phyloP scores from a whole-genome alignment of 768 basidiomycete species.

The Candolleomyces aberdarensis region DNA sequence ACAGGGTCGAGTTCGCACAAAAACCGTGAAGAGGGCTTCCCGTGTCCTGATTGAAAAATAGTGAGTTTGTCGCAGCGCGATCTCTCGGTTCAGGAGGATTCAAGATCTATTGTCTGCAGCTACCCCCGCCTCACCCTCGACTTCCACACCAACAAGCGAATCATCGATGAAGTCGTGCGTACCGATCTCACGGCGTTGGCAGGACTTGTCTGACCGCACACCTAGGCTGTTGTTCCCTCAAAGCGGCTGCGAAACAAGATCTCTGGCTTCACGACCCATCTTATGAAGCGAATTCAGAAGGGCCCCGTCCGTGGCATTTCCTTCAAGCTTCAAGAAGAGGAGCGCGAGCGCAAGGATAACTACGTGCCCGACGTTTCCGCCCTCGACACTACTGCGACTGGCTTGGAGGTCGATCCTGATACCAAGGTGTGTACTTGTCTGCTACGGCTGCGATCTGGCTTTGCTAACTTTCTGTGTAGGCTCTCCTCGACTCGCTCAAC shows the following conservation, averaged over 20 bases:
- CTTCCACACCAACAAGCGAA: constrained; percentile 99
- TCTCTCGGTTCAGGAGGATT: background rate
- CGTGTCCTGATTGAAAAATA: constrained; percentile 99
- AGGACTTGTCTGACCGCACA: background rate
- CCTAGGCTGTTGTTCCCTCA: constrained; percentile 90
- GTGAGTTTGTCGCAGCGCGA: constrained; percentile 41
- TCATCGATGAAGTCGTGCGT: constrained; percentile 93
- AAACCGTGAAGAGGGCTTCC: constrained; percentile 99
- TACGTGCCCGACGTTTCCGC: constrained; percentile 98
- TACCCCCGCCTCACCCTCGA: constrained; percentile 99
- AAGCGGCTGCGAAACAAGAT: constrained; percentile 99
- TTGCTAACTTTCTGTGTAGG: constrained; percentile 40
- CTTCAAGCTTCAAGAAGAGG: constrained; percentile 99
- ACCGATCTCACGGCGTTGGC: background rate
- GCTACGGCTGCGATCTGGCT: background rate
- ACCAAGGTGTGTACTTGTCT: constrained; percentile 70
- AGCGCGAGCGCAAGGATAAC: constrained; percentile 99
- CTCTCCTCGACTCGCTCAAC: constrained; percentile 87
- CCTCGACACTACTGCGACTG: constrained; percentile 70
- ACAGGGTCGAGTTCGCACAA: constrained; percentile 98
- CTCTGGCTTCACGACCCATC: constrained; percentile 98
- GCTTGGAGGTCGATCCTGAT: constrained; percentile 86
- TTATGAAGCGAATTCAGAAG: constrained; percentile 99
- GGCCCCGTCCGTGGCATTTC: constrained; percentile 99
- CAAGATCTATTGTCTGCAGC: constrained; percentile 36